Conservation (phyloP, 345 rosid genomes). For the Bruguiera parviflora region DNA sequence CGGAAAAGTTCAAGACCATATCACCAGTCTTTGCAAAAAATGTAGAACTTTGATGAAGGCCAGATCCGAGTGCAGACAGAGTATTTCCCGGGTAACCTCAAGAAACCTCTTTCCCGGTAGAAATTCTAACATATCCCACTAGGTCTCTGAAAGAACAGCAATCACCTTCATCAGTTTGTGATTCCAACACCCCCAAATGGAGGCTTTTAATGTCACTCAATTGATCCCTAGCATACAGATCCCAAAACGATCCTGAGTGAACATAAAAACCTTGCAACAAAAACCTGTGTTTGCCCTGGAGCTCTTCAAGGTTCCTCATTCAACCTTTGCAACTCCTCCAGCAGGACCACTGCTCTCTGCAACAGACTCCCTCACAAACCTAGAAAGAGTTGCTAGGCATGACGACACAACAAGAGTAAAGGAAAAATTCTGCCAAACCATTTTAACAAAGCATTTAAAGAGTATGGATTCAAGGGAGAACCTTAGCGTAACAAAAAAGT, state of each 20-base stretch:
- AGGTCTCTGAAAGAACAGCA: neutral
- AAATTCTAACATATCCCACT: too few relatives aligned
- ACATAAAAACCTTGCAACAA: neutral
- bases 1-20: too few relatives aligned
- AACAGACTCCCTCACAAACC: conserved; percentile 88
- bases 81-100: too few relatives aligned
- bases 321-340: conserved; percentile 74
- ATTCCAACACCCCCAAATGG: neutral
- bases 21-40: too few relatives aligned
- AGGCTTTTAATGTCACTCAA: neutral
- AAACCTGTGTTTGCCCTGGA: neutral
- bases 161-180: neutral
- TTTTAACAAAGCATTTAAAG: neutral
- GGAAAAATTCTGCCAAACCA: conserved; percentile 1
- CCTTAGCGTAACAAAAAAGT: too few relatives aligned
- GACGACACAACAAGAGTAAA: neutral
- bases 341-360: conserved; percentile 64
- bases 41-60: too few relatives aligned
- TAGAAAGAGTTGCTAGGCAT: conserved; percentile 19
- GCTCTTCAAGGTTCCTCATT: conserved; percentile 34
- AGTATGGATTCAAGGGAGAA: too few relatives aligned
- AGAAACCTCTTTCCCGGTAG: too few relatives aligned
- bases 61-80: too few relatives aligned
- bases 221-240: neutral
- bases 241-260: neutral